Conservation (phyloP, 345 rosid species). For the Carallia pectinifolia region DNA sequence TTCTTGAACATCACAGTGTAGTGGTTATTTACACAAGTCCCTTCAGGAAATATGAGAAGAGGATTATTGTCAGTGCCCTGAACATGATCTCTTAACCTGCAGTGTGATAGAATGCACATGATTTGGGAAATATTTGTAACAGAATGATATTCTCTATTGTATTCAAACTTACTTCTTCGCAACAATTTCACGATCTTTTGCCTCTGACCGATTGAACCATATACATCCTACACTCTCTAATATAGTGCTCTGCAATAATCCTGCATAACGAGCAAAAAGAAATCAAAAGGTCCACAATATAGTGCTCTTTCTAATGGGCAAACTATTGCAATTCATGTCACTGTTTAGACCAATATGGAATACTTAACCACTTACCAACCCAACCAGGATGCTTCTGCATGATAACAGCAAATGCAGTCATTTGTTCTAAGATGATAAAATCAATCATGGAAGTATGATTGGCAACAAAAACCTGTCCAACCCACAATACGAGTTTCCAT, state of each 20-base stretch:
- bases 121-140: conserved; percentile 1
- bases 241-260: conserved; percentile 91
- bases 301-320: neutral
- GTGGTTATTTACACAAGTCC: conserved; percentile 94
- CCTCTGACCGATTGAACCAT: conserved; percentile 95
- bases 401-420: conserved; percentile 97
- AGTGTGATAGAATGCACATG: conserved; percentile 22
- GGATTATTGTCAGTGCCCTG: conserved; percentile 90
- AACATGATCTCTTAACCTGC: conserved; percentile 91
- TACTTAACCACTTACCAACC: conserved; percentile 74
- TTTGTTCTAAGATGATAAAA: conserved; percentile 89
- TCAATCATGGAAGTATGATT: conserved; percentile 99
- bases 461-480: conserved; percentile 84
- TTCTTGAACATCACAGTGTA: conserved; percentile 98
- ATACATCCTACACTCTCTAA: conserved; percentile 96
- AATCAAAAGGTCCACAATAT: neutral
- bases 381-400: conserved; percentile 99
- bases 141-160: neutral
- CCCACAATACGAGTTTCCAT: conserved; percentile 14
- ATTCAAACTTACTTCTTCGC: conserved; percentile 69
- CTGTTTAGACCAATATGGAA: neutral
- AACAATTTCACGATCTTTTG: conserved; percentile 95
- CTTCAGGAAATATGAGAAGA: conserved; percentile 98
- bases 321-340: neutral
- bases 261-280: conserved; percentile 38